Evolutionary conservation across 805 yeast species (phyloP), one percentile per base, ranked within the genome.

Genomic region (Myxozyma monticola): DNA sequence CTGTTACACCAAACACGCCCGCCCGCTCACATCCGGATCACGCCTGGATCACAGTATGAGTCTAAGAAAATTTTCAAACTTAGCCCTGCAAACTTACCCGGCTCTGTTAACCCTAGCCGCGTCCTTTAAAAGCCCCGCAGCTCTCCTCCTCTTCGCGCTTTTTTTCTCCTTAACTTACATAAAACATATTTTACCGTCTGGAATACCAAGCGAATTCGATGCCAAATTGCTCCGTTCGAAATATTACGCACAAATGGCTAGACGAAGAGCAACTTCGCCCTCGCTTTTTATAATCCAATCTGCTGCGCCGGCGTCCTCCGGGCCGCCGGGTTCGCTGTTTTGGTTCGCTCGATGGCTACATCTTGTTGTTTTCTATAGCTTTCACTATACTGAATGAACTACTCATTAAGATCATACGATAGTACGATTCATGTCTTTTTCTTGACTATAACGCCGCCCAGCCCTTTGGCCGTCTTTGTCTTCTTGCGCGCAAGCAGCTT

Each of bases 321-420:
- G n/a, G n/a, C n/a, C n/a, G n/a, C n/a, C 22, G 35, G 29, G 25
- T 7, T 8, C 31, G 45, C 41, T 12, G 29, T 31, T 6, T 51
- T 41, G 59, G 59, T 54, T 54, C 59, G 59, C 59, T 54, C 43
- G 49, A 46, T 31, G 59, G 59, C 51, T n/a, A 54, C 57, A 54
- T 37, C 24, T 28, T 21, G n/a, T n/a, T n/a, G n/a, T n/a, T n/a
- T n/a, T n/a, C n/a, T n/a, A n/a, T n/a, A n/a, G n/a, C n/a, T n/a
- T n/a, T n/a, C n/a, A n/a, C n/a, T n/a, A n/a, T n/a, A n/a, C n/a
- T n/a, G n/a, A n/a, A n/a, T n/a, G n/a, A n/a, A n/a, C n/a, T n/a
- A n/a, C n/a, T n/a, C n/a, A n/a, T n/a, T n/a, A n/a, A n/a, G n/a
- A n/a, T n/a, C n/a, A n/a, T n/a, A n/a, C n/a, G n/a, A n/a, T n/a